Evolutionary conservation across 805 yeast genomes (phyloP).

Genomic region (Barnettozyma sp.): DNA sequence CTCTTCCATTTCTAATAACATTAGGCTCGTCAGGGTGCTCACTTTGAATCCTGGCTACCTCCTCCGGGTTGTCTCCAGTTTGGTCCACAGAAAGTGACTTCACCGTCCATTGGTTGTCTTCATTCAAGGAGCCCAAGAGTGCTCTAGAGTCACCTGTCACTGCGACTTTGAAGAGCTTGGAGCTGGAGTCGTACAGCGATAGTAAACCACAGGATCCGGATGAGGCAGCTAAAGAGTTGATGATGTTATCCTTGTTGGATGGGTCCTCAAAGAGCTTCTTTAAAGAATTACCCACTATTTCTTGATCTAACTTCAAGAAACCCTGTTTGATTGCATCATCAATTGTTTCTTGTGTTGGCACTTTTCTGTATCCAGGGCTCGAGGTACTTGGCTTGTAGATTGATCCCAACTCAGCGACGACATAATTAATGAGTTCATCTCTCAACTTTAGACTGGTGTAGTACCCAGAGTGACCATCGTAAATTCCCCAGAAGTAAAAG

Average conservation of each 20-base stretch:
- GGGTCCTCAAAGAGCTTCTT: conserved; percentile 63
- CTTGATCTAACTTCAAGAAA: conserved; percentile 77
- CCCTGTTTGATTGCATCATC: conserved; percentile 80
- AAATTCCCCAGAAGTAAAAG: conserved; percentile 93
- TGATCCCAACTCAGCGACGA: conserved; percentile 68
- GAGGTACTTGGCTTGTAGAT: conserved; percentile 50
- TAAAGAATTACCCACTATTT: conserved; percentile 71
- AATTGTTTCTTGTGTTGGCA: conserved; percentile 62
- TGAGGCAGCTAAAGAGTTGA: conserved; percentile 79
- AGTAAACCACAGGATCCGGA: conserved; percentile 93
- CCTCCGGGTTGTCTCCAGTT: conserved; percentile 86
- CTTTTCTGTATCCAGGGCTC: conserved; percentile 38
- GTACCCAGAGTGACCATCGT: conserved; percentile 97
- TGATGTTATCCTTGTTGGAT: conserved; percentile 47
- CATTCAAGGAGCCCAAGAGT: conserved; percentile 65
- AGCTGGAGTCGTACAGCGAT: conserved; percentile 75
- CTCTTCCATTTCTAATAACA: conserved; percentile 80
- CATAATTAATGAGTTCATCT: conserved; percentile 68
- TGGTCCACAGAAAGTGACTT: conserved; percentile 83
- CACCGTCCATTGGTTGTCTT: conserved; percentile 76
- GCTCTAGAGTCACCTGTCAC: conserved; percentile 97
- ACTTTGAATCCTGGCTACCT: conserved; percentile 69
- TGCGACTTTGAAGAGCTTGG: conserved; percentile 74
- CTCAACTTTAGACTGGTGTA: conserved; percentile 82
- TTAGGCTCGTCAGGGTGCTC: conserved; percentile 87